Evolutionary conservation across 208 protist genomes (phyloP), one percentile per base, ranked within the genome.

Genomic region (Crithidia expoeki): DNA sequence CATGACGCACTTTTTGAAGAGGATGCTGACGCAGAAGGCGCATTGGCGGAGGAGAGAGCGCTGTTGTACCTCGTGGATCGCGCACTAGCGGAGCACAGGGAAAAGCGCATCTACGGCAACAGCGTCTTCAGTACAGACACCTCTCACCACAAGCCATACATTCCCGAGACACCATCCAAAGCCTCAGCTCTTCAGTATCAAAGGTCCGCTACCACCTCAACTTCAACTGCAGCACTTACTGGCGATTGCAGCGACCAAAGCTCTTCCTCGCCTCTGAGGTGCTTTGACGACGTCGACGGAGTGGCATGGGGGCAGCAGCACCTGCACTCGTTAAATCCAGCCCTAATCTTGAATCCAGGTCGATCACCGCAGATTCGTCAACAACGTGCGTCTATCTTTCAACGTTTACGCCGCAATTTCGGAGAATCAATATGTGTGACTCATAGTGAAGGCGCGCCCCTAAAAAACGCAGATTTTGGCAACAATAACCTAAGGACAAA

Each of bases 1-100:
- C 10, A 47, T n/a, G 33, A 46, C 36, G 40, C 3, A 40, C 27
- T 17, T 28, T 12, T 16, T 23, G 32, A 19, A 25, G 42, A 23
- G 7, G 44, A 32, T n/a, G 28, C 21, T 3, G 63, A 38, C 33
- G 63, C 38, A 44, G 36, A 49, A 1, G 46, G 42, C 21, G 61
- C 57, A 25, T 21, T 27, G 23, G 64, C 58, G 47, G 72, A 77
- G 64, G 72, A 71, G 36, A 4, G n/a, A 19, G 72, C 64, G 19
- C 38, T 77, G 44, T 32, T 72, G 27, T 72, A 77, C 64, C 50
- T 77, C 10, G 72, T 77, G 14, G 72, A 77, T 46, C 72, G 64
- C 64, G 64, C 57, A 12, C 36, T 72, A 27, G 63, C 23, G 12
- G 65, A 62, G 7, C 21, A 32, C 21, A 33, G 28, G 4, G 33